Evolutionary conservation across 2,329 filamentous ascomycete genomes (phyloP), one percentile per base, ranked within the genome.

Genomic region (Ilyonectria robusta): DNA sequence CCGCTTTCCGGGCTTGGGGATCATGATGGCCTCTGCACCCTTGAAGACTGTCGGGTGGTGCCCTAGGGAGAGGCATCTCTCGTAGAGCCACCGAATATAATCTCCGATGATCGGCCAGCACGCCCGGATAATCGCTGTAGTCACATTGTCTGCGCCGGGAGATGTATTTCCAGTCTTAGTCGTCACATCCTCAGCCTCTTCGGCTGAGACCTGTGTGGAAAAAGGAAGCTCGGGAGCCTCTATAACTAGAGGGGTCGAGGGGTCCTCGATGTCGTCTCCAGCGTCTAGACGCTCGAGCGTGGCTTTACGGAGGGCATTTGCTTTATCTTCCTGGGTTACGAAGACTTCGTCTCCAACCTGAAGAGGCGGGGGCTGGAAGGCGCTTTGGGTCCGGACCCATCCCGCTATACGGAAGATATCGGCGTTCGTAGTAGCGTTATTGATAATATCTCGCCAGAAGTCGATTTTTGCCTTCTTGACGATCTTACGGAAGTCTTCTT

Each of bases 1-100:
- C 53, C 70, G 63, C n/a, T 69, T 69, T 11, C 70, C 64, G 1
- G 65, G 70, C 62, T 77, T 77, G 2, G 64, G 56, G 54, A 77
- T 72, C 19, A 77, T 75, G 8, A 76, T 62, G 1, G 76, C 68
- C 54, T 75, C 71, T 8, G 66, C 71, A n/a, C 71, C 31, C 44
- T 64, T 65, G 19, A 73, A 76, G 9, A 61, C 59, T 44, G 56
- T 67, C 4, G 69, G 73, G 58, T 76, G 59, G 46, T 74, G 60
- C 19, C 74, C 68, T 26, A 70, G 50, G 9, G 21, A 11, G 5
- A 75, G 66, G 48, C 58, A 72, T 21, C 59, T 56, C 51, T 67
- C n/a, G 60, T 67, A 74, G 8, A 76, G 63, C 19, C 47, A 33
- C 13, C 40, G 46, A 26, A 71, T 37, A 46, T 61, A 40, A n/a